Conservation (phyloP, 78 protist species). For the Diacronema lutheri region DNA sequence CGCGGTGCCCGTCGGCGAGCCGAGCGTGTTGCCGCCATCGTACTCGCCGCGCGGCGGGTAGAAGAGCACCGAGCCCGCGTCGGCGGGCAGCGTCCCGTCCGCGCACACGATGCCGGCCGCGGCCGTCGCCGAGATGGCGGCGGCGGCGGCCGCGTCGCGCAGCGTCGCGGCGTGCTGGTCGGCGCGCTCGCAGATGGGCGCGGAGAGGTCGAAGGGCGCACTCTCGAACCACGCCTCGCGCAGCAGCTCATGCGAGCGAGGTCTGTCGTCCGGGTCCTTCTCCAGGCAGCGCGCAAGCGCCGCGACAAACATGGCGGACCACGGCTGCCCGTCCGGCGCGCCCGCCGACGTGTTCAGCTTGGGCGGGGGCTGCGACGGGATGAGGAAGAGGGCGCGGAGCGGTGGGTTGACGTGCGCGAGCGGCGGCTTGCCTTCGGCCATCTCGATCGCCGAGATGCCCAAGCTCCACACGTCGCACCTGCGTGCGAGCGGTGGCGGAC, state of each 20-base stretch:
- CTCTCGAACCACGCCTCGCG: no score
- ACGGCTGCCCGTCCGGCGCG: neutral
- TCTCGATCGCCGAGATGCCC: constrained; percentile 45
- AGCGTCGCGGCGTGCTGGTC: no score
- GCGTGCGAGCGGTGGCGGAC: neutral
- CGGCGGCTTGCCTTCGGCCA: constrained; percentile 26
- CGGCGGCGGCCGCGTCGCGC: no score
- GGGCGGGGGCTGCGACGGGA: constrained; percentile 5
- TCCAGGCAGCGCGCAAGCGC: neutral
- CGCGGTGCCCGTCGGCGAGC: no score
- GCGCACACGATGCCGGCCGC: no score
- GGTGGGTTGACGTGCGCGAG: neutral
- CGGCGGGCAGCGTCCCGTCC: no score
- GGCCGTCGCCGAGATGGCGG: no score
- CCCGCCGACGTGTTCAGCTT: neutral
- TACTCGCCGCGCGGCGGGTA: no score
- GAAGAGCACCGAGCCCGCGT: no score
- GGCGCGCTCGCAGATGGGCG: no score
- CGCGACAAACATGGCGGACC: neutral
- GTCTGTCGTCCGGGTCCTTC: neutral
- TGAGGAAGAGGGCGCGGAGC: neutral
- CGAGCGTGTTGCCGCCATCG: no score
- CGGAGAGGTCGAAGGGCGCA: no score
- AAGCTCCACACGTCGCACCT: constrained; percentile 39
- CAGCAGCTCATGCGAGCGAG: neutral